Base-by-base conservation (phyloP, 169 alveolate genomes). In the Theileria equi region DNA sequence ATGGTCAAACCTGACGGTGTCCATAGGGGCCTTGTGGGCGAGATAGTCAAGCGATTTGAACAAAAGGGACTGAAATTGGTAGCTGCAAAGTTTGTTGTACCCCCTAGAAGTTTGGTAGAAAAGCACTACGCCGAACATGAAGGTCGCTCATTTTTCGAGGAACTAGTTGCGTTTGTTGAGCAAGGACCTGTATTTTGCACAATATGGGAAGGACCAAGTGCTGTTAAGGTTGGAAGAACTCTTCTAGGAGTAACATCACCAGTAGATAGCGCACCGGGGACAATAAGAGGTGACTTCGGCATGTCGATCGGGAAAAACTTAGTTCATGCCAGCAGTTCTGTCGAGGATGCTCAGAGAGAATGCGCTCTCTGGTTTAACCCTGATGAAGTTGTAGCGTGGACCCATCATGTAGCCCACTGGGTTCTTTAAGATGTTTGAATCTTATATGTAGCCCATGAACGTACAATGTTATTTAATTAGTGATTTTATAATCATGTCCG, bases 1-100 rank as follows among this genome's bases (percentile, higher is more conserved):
- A 97, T 97, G 99, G 90, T 97, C 54, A 97, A 97, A 89, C 99
- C 99, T 47, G 99, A 97, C 89, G 99, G 99, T 25, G 98, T 96
- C 78, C 98, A 95, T 91, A 94, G 99, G 80, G 97, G 98, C 65
- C 82, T 96, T 53, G 96, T 97, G 16, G 98, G 98, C 38, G 95
- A 92, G 61, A 91, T 96, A 69, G 66, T 97, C 44, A 58, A 84
- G 67, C 94, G 99, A 61, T 96, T 95, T 81, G 99, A 96, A 84
- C 87, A 82, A 63, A 91, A 91, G 81, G 99, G 99, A 26, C 94
- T 90, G 87, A 94, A 95, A 72, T 81, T 97, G 63, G 96, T 94
- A 54, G 99, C 97, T 19, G 68, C 95, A 86, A 97, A 97, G 86
- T 79, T 94, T 80, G 65, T 55, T 29, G 63, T 72, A 10, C 97